phyloP scores from a whole-genome alignment of 2,329 filamentous ascomycete species.

The Ceratocystis lukuohia region DNA sequence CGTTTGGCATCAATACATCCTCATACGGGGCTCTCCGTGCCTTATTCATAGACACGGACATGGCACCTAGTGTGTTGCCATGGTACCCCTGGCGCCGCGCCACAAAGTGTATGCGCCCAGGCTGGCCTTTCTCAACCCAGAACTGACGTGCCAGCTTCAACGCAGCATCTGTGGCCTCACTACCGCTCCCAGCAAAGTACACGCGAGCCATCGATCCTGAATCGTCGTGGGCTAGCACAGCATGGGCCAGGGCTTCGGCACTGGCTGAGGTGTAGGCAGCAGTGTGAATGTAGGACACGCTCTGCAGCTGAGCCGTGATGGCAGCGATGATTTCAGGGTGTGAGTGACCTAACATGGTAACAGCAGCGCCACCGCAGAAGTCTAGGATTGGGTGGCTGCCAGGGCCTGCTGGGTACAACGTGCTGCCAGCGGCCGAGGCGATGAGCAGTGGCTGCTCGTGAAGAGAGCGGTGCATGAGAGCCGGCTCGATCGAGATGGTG shows the following conservation, averaged over 20 bases:
- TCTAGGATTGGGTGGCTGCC: slow-evolving; percentile 39
- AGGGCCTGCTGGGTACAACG: background rate
- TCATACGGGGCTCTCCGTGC: slow-evolving; percentile 24
- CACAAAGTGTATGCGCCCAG: slow-evolving; percentile 32
- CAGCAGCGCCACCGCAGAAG: slow-evolving; percentile 53
- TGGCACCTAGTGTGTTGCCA: slow-evolving; percentile 36
- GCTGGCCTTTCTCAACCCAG: slow-evolving; percentile 28
- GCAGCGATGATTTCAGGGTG: slow-evolving; percentile 42
- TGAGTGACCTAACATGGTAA: slow-evolving; percentile 50
- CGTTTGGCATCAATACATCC: slow-evolving; percentile 22
- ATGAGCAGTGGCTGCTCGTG: slow-evolving; percentile 4
- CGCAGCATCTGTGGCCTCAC: slow-evolving; percentile 33
- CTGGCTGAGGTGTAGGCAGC: slow-evolving; percentile 22
- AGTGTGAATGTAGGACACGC: slow-evolving; percentile 25
- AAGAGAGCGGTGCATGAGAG: slow-evolving; percentile 10
- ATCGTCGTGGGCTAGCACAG: slow-evolving; percentile 22
- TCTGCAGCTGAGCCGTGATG: slow-evolving; percentile 39
- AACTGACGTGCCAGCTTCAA: slow-evolving; percentile 39
- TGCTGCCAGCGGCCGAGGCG: background rate
- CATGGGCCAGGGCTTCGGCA: slow-evolving; percentile 25
- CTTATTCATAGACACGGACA: slow-evolving; percentile 29
- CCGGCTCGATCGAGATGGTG: background rate
- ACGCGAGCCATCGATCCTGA: slow-evolving; percentile 21
- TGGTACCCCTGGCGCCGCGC: slow-evolving; percentile 35
- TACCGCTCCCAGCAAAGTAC: slow-evolving; percentile 19